These are phyloP conservation scores for Atkinsonella texensis DNA, from an alignment of 2,329 filamentous ascomycete species.

Conservation along the genomic window DNA sequence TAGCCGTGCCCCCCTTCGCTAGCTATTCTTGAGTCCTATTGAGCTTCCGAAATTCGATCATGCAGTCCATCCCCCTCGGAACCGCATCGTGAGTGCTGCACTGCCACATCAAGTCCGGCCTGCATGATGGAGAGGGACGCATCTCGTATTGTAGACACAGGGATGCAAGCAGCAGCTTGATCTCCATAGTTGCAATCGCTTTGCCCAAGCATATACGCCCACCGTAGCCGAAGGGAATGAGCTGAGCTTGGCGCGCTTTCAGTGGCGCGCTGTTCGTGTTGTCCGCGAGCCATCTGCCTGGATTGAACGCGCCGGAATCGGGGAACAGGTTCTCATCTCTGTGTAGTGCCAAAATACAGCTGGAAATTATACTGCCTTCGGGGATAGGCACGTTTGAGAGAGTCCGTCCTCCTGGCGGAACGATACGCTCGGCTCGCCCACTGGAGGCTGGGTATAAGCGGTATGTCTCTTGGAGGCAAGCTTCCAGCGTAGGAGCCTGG, in stretches of 20 bases:
- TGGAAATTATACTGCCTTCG: conserved; percentile 2
- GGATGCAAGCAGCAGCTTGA: conserved; percentile 3
- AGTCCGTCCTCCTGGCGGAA: conserved; percentile 2
- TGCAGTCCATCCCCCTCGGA: background rate
- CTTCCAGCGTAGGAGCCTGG: conserved; percentile 3
- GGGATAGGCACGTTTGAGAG: conserved; percentile 3
- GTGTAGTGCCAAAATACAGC: conserved; percentile 3
- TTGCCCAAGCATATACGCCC: conserved; percentile 6
- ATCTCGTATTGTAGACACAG: conserved; percentile 2
- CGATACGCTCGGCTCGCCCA: conserved; percentile 6
- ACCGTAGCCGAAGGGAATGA: conserved; percentile 7
- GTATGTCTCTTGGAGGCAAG: conserved; percentile 6
- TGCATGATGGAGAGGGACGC: background rate
- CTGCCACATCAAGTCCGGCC: conserved; percentile 4
- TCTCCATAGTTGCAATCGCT: conserved; percentile 6
- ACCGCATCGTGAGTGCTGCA: conserved; percentile 7
- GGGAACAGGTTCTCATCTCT: conserved; percentile 4
- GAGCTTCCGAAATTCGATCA: conserved; percentile 1
- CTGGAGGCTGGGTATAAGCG: conserved; percentile 7
- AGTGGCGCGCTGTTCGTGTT: background rate
- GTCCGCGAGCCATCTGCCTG: conserved; percentile 6
- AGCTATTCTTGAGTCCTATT: background rate
- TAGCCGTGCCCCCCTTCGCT: no score
- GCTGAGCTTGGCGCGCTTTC: conserved; percentile 2
- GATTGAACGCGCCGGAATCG: conserved; percentile 2